Conservation (phyloP, 306 rosid species). For the Vigna reflexopilosa region DNA sequence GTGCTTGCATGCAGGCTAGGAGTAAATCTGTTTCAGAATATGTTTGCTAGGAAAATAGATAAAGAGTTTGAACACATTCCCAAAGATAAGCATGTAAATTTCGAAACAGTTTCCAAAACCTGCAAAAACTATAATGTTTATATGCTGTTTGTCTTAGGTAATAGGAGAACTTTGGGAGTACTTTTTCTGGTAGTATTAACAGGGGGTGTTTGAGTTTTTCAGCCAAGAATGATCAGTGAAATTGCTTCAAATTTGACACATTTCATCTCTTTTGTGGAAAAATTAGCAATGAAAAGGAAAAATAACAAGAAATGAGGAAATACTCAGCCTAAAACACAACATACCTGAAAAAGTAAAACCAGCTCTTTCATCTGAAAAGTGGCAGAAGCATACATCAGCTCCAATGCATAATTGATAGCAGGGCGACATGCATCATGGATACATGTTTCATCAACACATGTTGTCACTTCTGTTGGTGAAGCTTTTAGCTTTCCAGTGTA, state of each 20-base stretch:
- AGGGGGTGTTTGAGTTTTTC: not conserved
- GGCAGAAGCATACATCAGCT: slow-evolving; percentile 87
- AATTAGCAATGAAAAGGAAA: not conserved
- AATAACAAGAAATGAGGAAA: slow-evolving; percentile 7
- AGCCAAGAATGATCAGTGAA: not conserved
- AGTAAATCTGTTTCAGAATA: not conserved
- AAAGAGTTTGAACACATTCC: not conserved
- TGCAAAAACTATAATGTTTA: not conserved
- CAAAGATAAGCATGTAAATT: not conserved
- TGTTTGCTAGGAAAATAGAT: not conserved
- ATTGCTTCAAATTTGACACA: not conserved
- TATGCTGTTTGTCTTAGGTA: not conserved
- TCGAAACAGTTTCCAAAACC: slow-evolving; percentile 7
- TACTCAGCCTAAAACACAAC: slow-evolving; percentile 33
- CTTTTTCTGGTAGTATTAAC: not conserved
- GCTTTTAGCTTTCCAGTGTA: slow-evolving; percentile 85
- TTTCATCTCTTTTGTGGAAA: slow-evolving; percentile 7
- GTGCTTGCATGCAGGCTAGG: not conserved
- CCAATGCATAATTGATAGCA: slow-evolving; percentile 79
- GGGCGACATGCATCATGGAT: slow-evolving; percentile 87
- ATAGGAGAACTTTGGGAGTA: not conserved
- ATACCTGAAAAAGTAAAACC: slow-evolving; percentile 82
- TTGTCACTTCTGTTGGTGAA: slow-evolving; percentile 77
- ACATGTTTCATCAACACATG: slow-evolving; percentile 81
- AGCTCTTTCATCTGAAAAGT: slow-evolving; percentile 90